Base-by-base conservation (phyloP, 305 asterid genomes). In the Plantago coronopus region DNA sequence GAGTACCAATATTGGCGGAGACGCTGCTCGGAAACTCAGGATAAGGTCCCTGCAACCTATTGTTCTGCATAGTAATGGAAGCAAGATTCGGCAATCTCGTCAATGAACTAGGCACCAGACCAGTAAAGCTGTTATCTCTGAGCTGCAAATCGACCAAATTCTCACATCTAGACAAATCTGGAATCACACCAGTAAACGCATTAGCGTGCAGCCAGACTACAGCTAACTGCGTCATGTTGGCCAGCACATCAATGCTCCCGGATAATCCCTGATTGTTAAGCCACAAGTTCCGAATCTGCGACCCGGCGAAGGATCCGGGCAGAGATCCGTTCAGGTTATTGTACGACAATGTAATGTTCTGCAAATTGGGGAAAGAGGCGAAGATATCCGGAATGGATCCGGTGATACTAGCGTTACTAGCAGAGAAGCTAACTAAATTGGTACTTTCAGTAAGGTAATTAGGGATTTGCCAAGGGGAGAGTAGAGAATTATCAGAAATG, bases 141-240 rank as follows among this genome's bases (percentile, higher is more conserved):
- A 93, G 65, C 77, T 85, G 95, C 78, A 93, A 76, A 79, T 88
- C 95, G n/a, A 76, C 75, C 53, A 93, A 62, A 75, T 68, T 75
- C 13, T 66, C 55, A 54, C 98, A 89, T 3, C 80, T 76, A 0
- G 98, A 84, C 42, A 91, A 68, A 71, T 91, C 97, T 2, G 98
- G 98, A 25, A 91, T 80, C 62, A 81, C 87, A 21, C 96, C 98
- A 0, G 89, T 60, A 57, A 91, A 91, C 13, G 69, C 44, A 67
- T 91, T 91, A 0, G 77, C 83, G 20, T 89, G 94, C 18, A 93
- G 59, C 97, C 97, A 87, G 18, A 80, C 98, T 79, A 83, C 89
- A 19, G 62, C 56, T 37, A 87, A 57, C 66, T 80, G 94, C 13
- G 77, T 49, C 97, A 89, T 89, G 21, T 75, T 69, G 5, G 89